Evolutionary conservation across 2,329 filamentous ascomycete genomes (phyloP).

Genomic region (Coniella vitis): DNA sequence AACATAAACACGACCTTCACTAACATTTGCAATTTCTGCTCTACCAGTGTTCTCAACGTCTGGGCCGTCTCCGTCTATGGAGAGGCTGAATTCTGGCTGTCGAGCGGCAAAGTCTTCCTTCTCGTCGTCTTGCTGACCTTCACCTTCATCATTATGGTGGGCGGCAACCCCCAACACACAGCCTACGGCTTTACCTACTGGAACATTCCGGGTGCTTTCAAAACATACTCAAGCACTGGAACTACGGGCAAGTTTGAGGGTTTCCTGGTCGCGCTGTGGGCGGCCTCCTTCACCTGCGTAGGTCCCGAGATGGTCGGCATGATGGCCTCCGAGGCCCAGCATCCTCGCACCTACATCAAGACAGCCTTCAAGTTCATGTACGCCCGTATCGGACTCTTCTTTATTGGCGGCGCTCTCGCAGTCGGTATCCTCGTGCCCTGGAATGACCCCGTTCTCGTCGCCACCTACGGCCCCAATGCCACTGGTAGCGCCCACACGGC

Average conservation of each 20-base stretch:
- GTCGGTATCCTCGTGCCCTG: conserved; percentile 54
- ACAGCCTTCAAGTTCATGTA: conserved; percentile 67
- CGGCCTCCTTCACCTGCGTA: conserved; percentile 61
- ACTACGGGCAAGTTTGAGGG: conserved; percentile 66
- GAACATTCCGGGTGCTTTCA: conserved; percentile 63
- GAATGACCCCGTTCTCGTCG: conserved; percentile 45
- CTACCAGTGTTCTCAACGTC: conserved; percentile 50
- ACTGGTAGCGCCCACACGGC: no score
- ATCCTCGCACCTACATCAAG: conserved; percentile 59
- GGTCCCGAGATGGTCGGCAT: conserved; percentile 61
- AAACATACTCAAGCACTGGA: conserved; percentile 56
- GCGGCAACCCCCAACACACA: conserved; percentile 68
- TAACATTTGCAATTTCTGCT: neutral
- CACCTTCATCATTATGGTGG: conserved; percentile 78
- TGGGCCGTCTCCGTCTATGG: conserved; percentile 67
- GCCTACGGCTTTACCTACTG: conserved; percentile 66
- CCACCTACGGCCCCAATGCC: conserved; percentile 43
- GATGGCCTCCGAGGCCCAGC: conserved; percentile 51
- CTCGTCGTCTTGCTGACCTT: conserved; percentile 66
- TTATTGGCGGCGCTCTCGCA: conserved; percentile 59
- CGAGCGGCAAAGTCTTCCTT: conserved; percentile 64
- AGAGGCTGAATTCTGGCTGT: conserved; percentile 52
- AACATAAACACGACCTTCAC: no score
- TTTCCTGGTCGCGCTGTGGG: conserved; percentile 67
- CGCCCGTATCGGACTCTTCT: conserved; percentile 65